phyloP scores from a whole-genome alignment of 2,329 filamentous ascomycete species.

The Fusarium torulosum region DNA sequence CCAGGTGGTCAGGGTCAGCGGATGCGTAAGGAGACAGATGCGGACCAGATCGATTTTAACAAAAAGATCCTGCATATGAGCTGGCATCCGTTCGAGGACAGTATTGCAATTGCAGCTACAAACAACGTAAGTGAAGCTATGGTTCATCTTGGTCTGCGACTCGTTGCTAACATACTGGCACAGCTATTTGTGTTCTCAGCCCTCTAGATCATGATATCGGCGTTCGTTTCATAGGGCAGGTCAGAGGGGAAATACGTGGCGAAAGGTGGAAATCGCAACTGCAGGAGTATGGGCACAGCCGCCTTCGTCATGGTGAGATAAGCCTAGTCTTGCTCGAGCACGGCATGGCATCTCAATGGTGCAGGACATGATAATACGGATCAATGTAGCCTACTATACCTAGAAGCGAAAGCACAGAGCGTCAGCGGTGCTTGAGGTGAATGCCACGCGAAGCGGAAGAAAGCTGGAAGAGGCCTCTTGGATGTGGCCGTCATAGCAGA shows the following conservation, averaged over 20 bases:
- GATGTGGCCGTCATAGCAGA: constrained; percentile 31
- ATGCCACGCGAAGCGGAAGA: constrained; percentile 29
- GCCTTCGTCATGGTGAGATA: constrained; percentile 33
- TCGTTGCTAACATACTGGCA: constrained; percentile 43
- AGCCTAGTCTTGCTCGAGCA: constrained; percentile 39
- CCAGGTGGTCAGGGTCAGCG: constrained; percentile 86
- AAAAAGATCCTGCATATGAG: constrained; percentile 99
- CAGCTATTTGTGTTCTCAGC: constrained; percentile 85
- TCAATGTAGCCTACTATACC: constrained; percentile 43
- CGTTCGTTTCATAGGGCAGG: constrained; percentile 46
- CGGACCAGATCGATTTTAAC: constrained; percentile 99
- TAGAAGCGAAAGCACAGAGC: constrained; percentile 40
- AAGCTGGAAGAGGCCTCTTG: constrained; percentile 34
- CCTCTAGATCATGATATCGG: constrained; percentile 63
- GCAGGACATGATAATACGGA: constrained; percentile 41
- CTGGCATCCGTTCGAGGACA: constrained; percentile 99
- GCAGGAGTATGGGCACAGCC: constrained; percentile 34
- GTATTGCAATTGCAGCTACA: constrained; percentile 98
- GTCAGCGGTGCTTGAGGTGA: constrained; percentile 26
- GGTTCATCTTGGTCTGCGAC: not conserved
- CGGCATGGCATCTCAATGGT: constrained; percentile 33
- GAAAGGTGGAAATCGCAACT: constrained; percentile 32
- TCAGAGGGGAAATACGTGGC: constrained; percentile 33
- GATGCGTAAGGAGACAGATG: constrained; percentile 99
- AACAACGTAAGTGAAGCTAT: constrained; percentile 85